Evolutionary conservation across 371 early-diverging fungal genomes (phyloP).

Genomic region (Mortierella sp.): DNA sequence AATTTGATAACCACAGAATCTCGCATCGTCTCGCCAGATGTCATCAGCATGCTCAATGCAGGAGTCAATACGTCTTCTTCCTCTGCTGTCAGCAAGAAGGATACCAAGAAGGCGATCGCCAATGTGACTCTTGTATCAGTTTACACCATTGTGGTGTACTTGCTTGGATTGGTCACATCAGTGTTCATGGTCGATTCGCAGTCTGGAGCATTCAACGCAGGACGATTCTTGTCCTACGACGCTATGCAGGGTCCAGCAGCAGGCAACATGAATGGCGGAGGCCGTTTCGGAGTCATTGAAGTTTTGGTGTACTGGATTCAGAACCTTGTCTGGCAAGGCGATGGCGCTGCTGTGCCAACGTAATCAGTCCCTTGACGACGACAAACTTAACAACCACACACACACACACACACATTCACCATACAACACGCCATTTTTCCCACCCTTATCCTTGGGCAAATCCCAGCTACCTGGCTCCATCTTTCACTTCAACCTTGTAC

Average conservation of each 20-base stretch:
- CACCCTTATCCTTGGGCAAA: no score
- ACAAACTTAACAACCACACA: no score
- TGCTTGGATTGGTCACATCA: conserved; percentile 46
- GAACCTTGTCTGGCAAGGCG: conserved; percentile 49
- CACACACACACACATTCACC: no score
- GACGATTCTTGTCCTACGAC: conserved; percentile 31
- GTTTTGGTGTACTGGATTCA: conserved; percentile 47
- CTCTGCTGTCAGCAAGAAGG: conserved; percentile 13
- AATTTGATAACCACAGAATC: conserved; percentile 22
- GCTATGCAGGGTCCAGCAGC: conserved; percentile 33
- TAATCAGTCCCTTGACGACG: conserved; percentile 5
- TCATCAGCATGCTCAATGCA: conserved; percentile 22
- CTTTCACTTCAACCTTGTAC: no score
- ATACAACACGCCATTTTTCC: no score
- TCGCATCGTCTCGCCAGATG: conserved; percentile 27
- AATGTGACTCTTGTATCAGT: conserved; percentile 46
- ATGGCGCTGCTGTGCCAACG: conserved; percentile 36
- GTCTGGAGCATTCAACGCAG: conserved; percentile 28
- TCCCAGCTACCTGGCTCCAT: no score
- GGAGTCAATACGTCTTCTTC: not conserved
- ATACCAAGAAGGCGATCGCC: conserved; percentile 37
- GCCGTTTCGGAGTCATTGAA: conserved; percentile 43
- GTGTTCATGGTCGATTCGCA: conserved; percentile 46
- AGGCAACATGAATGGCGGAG: conserved; percentile 24
- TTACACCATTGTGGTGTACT: conserved; percentile 49